Base-by-base conservation (phyloP, 768 basidiomycete genomes). In the Steccherinum ochraceum region DNA sequence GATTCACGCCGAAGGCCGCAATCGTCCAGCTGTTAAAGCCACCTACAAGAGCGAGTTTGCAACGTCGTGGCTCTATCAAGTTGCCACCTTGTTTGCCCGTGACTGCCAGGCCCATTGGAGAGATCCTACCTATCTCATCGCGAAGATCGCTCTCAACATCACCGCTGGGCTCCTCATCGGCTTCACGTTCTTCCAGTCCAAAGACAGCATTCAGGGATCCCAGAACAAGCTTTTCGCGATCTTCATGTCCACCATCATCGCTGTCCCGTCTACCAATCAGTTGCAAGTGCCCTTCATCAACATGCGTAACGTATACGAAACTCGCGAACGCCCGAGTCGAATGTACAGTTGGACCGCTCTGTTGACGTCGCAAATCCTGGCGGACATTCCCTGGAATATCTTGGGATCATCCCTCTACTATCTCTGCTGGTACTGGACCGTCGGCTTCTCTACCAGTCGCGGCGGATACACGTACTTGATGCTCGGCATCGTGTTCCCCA, bases 361-460 rank as follows among this genome's bases (percentile, higher is more conserved):
- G 16, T 54, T 81, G 21, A 76, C 78, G 0, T 70, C 81, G 0
- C 77, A 78, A 58, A 67, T 84, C 42, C 56, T 83, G 7, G 70
- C 77, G 3, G 83, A 83, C 54, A 47, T 83, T 0, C 82, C 82
- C 1, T 83, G 79, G 78, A 83, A 83, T 53, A 73, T 84, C 30
- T 5, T 80, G 3, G 77, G 77, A 24, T 79, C 81, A 1, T 69
- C 73, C 0, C 49, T 86, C 12, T 75, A 81, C 66, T 88, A 78
- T 68, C 57, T 83, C 48, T 78, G 75, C 57, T 87, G 84, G 84
- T 86, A 75, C 64, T 85, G 79, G 79, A 82, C 83, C 3, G 79
- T 84, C 46, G 83, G 83, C 0, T 81, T 81, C 58, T 69, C 71
- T 7, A 67, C 64, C 1, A 69, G 71, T 12, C 67, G 83, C 30